Percentiles rank a stretch among this genome's conserved stretches.
phyloP scores from a whole-genome alignment of 2,329 filamentous ascomycete species.

The Metarhizium robertsii region DNA sequence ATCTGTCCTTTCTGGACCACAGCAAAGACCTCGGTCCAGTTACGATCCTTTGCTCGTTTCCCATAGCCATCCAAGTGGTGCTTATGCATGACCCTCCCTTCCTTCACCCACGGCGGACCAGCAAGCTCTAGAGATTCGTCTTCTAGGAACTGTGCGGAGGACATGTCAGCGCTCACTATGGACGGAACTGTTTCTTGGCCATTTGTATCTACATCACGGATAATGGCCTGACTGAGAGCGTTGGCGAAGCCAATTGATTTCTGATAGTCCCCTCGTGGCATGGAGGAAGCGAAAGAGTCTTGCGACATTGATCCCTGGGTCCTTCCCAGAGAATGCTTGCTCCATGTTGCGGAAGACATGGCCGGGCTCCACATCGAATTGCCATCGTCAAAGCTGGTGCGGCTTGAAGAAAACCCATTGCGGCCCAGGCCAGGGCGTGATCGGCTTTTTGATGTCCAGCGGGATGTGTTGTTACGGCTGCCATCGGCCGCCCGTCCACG shows the following conservation, averaged over 20 bases:
- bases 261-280: conserved; percentile 74
- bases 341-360: conserved; percentile 86
- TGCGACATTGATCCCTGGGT: conserved; percentile 88
- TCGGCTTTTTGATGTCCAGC: conserved; percentile 80
- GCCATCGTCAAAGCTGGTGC: conserved; percentile 88
- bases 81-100: conserved; percentile 92
- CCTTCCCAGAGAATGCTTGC: conserved; percentile 83
- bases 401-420: conserved; percentile 78
- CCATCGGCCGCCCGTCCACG: conserved; percentile 63
- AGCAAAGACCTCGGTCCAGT: conserved; percentile 92
- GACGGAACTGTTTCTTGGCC: conserved; percentile 37
- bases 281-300: conserved; percentile 74
- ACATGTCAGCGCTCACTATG: conserved; percentile 51
- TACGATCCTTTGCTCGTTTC: conserved; percentile 86
- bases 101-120: conserved; percentile 96
- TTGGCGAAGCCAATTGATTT: conserved; percentile 97
- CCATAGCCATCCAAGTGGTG: conserved; percentile 87
- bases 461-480: conserved; percentile 43
- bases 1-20: conserved; percentile 93
- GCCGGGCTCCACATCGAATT: conserved; percentile 84
- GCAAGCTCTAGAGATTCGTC: conserved; percentile 87
- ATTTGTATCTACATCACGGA: conserved; percentile 68
- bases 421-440: conserved; percentile 66
- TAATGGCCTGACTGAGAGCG: conserved; percentile 91
- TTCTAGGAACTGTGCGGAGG: conserved; percentile 62